A percentile compares a stretch with the other conserved stretches of the same genome.
These are phyloP conservation scores for Cucurbita argyrosperma DNA, from an alignment of 306 rosid genomes.

Conservation along the genomic window DNA sequence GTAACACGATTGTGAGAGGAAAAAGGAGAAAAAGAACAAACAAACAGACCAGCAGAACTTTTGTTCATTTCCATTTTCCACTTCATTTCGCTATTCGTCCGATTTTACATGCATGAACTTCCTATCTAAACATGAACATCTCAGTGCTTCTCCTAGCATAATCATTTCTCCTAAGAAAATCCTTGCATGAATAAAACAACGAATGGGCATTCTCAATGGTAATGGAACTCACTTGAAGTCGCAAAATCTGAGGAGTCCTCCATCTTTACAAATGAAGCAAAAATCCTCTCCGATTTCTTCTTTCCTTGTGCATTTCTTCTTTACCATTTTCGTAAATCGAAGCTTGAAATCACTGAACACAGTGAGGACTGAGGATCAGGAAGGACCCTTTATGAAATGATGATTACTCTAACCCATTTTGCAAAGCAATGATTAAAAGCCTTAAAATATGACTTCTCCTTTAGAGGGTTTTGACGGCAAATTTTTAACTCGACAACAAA, in stretches of 20 bases:
- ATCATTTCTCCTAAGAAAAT: too few species aligned
- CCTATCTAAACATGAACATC: not conserved
- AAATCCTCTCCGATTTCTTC: slow-evolving; percentile 40
- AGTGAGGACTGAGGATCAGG: not conserved
- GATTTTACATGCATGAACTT: not conserved
- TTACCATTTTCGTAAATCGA: not conserved
- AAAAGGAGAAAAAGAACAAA: not conserved
- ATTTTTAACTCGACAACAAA: too few species aligned
- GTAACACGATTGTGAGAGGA: not conserved
- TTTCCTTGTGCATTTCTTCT: slow-evolving; percentile 10
- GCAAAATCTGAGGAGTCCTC: slow-evolving; percentile 33
- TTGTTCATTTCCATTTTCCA: not conserved
- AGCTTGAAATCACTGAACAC: not conserved
- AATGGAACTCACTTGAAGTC: slow-evolving; percentile 29
- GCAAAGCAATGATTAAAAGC: not conserved
- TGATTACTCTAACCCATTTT: not conserved
- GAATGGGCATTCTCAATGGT: not conserved
- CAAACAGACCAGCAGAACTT: not conserved
- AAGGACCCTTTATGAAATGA: not conserved
- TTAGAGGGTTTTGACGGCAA: too few species aligned
- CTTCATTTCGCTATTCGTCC: not conserved
- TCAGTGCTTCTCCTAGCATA: not conserved
- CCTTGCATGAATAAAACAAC: not conserved
- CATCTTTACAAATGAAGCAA: slow-evolving; percentile 58
- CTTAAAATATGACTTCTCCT: not conserved